A percentile compares a stretch with the other conserved stretches of the same genome.
These are phyloP conservation scores for Tothia fuscella DNA, from an alignment of 2,329 filamentous ascomycete species.

Conservation along the genomic window DNA sequence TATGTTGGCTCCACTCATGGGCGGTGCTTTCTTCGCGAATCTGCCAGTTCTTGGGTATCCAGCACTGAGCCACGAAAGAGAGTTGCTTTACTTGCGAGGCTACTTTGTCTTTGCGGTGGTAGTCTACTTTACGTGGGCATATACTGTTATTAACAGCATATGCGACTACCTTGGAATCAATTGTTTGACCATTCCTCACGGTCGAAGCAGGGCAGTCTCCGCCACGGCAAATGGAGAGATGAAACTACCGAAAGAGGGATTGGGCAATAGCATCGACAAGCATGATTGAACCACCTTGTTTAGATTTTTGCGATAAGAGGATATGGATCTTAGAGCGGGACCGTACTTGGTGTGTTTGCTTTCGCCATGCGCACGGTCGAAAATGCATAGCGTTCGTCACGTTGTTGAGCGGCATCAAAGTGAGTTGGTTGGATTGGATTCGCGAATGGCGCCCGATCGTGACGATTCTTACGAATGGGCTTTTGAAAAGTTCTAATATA, in stretches of 20 bases:
- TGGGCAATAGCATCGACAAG: neutral
- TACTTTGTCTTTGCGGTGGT: conserved; percentile 75
- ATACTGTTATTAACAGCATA: conserved; percentile 79
- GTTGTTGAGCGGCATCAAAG: too few relatives aligned
- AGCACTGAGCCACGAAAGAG: conserved; percentile 30
- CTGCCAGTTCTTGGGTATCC: conserved; percentile 40
- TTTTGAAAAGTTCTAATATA: too few relatives aligned
- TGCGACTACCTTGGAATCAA: conserved; percentile 89
- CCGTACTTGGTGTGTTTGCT: too few relatives aligned
- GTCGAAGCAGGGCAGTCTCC: neutral
- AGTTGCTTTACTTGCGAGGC: conserved; percentile 69
- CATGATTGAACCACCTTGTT: conserved; percentile 1
- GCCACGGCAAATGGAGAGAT: neutral
- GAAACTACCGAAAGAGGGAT: neutral
- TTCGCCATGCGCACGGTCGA: too few relatives aligned
- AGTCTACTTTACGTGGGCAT: conserved; percentile 91
- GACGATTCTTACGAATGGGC: too few relatives aligned
- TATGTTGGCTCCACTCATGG: conserved; percentile 75
- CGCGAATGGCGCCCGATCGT: too few relatives aligned
- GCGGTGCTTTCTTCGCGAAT: conserved; percentile 73
- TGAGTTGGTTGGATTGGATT: too few relatives aligned
- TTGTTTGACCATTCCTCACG: conserved; percentile 66
- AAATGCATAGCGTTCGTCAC: too few relatives aligned
- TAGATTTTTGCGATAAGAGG: too few relatives aligned
- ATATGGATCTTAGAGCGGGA: too few relatives aligned